Base-by-base conservation (phyloP, 495 filamentous ascomycete genomes). In the Penicillium verhagenii region DNA sequence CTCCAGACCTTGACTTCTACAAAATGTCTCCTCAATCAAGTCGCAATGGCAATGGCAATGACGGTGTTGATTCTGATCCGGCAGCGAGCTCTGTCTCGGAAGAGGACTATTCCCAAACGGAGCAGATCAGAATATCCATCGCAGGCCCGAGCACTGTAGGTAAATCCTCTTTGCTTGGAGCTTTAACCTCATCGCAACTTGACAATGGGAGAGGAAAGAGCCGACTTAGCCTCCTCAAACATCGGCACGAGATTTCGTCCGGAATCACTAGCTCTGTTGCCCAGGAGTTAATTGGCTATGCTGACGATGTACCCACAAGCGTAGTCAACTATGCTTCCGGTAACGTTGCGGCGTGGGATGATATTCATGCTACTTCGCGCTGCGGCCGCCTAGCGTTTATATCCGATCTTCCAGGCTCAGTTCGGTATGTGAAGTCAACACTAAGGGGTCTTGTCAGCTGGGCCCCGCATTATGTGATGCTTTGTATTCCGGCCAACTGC, bases 151-250 rank as follows among this genome's bases (percentile, higher is more conserved):
- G 91, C 19, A 89, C 86, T n/a, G 92, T 90, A 14, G 94, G 94
- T 9, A 98, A 98, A 68, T 95, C 93, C 1, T 95, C 89, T 13
- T 76, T 98, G 21, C 66, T 98, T 14, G 94, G 95, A 1, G 93
- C 90, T 2, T 72, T 98, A 46, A 92, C 91, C 0, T 94, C 89
- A 4, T 90, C 90, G 3, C 86, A 87, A 9, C 75, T 96, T 10
- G 94, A 98, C 63, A 96, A 98, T 71, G 94, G 93, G 4, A 79
- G 92, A 49, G 94, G 94, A 1, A 92, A 89, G 62, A 93, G 89
- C 61, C 79, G 94, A 56, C 79, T 96, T 33, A 91, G 88, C 57
- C 73, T 97, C 7, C 76, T 97, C 44, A 96, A 92, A 60, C 94
- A 98, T 69, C 82, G 89, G n/a, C 94, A 98, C 63, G 94, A 98